Conservation (phyloP, 805 yeast genomes). For the Blastobotrys peoriensis region DNA sequence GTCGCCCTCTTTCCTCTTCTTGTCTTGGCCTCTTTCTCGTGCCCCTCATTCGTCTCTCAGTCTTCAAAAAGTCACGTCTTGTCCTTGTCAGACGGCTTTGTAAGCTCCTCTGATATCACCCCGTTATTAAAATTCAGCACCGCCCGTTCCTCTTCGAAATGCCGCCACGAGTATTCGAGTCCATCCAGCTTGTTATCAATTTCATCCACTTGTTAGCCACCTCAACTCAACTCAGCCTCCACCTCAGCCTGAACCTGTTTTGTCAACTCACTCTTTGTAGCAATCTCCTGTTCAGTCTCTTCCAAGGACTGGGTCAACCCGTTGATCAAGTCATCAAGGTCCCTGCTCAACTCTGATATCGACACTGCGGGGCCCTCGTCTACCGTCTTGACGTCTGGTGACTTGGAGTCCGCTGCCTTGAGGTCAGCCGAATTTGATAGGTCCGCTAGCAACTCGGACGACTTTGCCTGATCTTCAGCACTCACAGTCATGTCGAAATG, state of each 20-base stretch:
- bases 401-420: neutral
- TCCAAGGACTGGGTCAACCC: slow-evolving; percentile 6
- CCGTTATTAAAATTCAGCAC: no score
- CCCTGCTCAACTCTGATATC: slow-evolving; percentile 8
- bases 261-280: slow-evolving; percentile 5
- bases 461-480: no score
- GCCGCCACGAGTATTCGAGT: neutral
- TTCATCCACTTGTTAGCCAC: slow-evolving; percentile 26
- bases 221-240: neutral
- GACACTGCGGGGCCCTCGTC: slow-evolving; percentile 2
- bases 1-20: no score
- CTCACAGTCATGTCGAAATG: no score
- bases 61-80: no score
- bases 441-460: no score
- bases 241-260: neutral
- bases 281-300: slow-evolving; percentile 6
- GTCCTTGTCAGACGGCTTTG: no score
- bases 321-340: slow-evolving; percentile 9
- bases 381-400: neutral
- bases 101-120: no score
- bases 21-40: no score
- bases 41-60: no score
- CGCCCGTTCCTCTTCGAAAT: slow-evolving; percentile 10
- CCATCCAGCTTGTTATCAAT: slow-evolving; percentile 3
- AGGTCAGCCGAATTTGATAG: no score